Evolutionary conservation across 2,329 filamentous ascomycete genomes (phyloP).

Genomic region (Ambrosiella xylebori): DNA sequence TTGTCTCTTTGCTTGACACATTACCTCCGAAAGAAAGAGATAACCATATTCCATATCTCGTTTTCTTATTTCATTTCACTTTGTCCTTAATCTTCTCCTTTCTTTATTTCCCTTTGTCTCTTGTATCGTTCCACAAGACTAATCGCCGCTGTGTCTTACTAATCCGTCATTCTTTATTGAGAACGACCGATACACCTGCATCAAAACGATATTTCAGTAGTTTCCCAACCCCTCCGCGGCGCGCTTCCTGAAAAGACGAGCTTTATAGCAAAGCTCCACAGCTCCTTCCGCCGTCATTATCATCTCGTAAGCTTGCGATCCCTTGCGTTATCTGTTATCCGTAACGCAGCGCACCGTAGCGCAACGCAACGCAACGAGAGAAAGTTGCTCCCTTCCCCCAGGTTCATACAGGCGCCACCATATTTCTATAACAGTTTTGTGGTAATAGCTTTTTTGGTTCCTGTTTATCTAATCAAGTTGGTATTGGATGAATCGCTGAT

Average conservation of each 20-base stretch:
- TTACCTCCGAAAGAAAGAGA: not conserved
- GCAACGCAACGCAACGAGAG: too few species aligned
- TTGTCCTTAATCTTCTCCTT: not conserved
- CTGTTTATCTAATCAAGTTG: too few species aligned
- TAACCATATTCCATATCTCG: not conserved
- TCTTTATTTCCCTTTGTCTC: not conserved
- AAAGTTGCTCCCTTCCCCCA: too few species aligned
- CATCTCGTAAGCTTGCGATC: not conserved
- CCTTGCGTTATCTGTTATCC: not conserved
- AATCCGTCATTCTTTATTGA: not conserved
- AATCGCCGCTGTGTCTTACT: not conserved
- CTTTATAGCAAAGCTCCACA: not conserved
- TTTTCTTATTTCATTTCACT: not conserved
- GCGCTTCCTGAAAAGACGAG: not conserved
- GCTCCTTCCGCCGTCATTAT: not conserved
- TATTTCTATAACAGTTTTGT: too few species aligned
- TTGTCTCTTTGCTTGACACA: not conserved
- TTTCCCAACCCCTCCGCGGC: not conserved
- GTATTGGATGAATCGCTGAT: too few species aligned
- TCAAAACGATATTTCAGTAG: not conserved
- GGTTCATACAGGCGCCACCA: too few species aligned
- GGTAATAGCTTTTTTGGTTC: too few species aligned
- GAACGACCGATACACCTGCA: not conserved
- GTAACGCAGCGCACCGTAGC: too few species aligned
- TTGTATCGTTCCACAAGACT: not conserved